Evolutionary conservation across 495 filamentous ascomycete species (phyloP), one percentile per base, ranked within the genome.

Genomic region (Penicillium canescens): DNA sequence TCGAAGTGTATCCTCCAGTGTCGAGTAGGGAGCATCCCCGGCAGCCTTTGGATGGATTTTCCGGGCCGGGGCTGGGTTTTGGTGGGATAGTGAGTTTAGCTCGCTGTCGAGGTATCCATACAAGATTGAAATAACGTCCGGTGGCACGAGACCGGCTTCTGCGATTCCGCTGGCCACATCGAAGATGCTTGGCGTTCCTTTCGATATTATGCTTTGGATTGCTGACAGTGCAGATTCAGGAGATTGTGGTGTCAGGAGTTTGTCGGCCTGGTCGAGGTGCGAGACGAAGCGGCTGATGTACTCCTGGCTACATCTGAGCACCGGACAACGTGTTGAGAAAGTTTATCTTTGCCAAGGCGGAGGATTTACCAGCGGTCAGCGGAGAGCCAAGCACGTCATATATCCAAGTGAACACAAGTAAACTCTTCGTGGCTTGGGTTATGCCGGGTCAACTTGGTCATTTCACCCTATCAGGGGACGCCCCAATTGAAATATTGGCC

Each of bases 1-100:
- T 6, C 69, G 71, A 14, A 77, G 65, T 18, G 54, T 54, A 3
- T 54, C 36, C 59, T 81, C 75, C 0, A 63, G 31, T 11, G 75
- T 20, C 1, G 69, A 66, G 60, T 78, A 78, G 0, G 70, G 66
- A 0, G 74, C 75, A 56, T 78, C 75, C 13, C 46, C 60, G 11
- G 53, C 31, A 7, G 39, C 43, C 39, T 70, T 68, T n/a, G 56
- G 64, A 46, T 70, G 74, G 36, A 72, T 54, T 11, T 39, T 26
- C 9, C 2, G 4, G 8, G 9, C 6, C 10, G 46, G 23, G 13
- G 48, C 39, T 6, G 46, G 45, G 40, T 60, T 61, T 35, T 26
- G 38, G 45, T 62, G 48, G 12, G 55, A 6, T 12, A 47, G 34
- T n/a, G 53, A 68, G 43, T 56, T 60, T 6, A 66, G 12, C 34